phyloP scores from a whole-genome alignment of 1,139 yeast genomes.

The Hansenula lynferdii region DNA sequence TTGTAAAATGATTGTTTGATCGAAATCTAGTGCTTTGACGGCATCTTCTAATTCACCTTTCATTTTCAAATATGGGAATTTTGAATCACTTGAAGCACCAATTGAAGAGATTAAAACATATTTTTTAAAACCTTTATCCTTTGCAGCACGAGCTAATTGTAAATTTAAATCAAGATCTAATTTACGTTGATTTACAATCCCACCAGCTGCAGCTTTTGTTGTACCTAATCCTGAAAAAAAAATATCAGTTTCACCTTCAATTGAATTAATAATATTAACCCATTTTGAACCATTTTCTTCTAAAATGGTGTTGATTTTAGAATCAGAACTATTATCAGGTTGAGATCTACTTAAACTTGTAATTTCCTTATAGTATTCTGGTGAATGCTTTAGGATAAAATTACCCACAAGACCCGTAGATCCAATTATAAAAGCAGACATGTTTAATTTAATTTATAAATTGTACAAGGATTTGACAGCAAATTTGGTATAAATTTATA shows the following conservation, averaged over 20 bases:
- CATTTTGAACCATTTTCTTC: constrained; percentile 39
- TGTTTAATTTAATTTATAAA: too few relatives aligned
- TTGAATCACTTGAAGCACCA: constrained; percentile 53
- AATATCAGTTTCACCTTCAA: constrained; percentile 21
- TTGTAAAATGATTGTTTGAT: constrained; percentile 60
- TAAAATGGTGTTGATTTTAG: constrained; percentile 24
- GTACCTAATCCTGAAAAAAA: constrained; percentile 72
- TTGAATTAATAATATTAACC: constrained; percentile 24
- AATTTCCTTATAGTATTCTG: constrained; percentile 31
- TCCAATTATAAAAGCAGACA: constrained; percentile 38
- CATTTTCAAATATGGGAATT: constrained; percentile 50
- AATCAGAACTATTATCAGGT: constrained; percentile 11
- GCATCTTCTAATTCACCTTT: constrained; percentile 67
- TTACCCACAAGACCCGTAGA: constrained; percentile 61
- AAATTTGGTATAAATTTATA: too few relatives aligned
- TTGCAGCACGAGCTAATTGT: constrained; percentile 65
- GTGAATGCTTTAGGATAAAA: constrained; percentile 35
- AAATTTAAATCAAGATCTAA: constrained; percentile 70
- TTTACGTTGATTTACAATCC: constrained; percentile 54
- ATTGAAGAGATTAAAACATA: constrained; percentile 57
- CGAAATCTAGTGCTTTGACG: constrained; percentile 51
- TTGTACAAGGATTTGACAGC: too few relatives aligned
- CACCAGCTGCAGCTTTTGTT: constrained; percentile 67
- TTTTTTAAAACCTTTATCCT: constrained; percentile 56
- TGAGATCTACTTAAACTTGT: constrained; percentile 43